Base-by-base conservation (phyloP, 805 yeast species). In the Teunomyces cretensis region DNA sequence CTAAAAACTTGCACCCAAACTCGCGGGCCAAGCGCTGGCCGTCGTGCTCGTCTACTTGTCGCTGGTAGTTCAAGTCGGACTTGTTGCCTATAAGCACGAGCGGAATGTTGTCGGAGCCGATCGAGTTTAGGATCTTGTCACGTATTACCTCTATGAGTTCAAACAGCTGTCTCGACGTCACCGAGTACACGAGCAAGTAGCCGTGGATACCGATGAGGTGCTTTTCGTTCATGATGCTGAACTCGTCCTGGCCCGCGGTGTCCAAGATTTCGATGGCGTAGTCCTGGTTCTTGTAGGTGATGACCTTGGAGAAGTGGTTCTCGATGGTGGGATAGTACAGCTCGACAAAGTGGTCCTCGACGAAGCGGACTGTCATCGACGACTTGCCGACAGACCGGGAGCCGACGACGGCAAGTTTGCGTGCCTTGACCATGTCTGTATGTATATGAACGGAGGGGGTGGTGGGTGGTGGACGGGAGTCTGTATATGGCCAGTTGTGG, bases 201-300 rank as follows among this genome's bases (percentile, higher is more conserved):
- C 96, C 97, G 57, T 88, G 94, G 28, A 86, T 81, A 13, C 91
- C 94, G 39, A 86, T 84, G 40, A 88, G 68, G 44, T 86, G 84
- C 54, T 86, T 86, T 63, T 86, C 88, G 56, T 82, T 86, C 65
- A 90, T 78, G 51, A 87, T 80, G 40, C 88, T 79, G 61, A 84
- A 87, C 69, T 89, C 96, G 64, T 89, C 96, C 69, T 88, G 95
- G 6, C 97, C 97, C 0, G 96, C 96, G 0, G 97, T 90, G 60
- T 90, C 97, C 48, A 89, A 70, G 43, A 90, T 86, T 62, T 89
- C 96, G 19, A 91, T 80, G 43, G 83, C 83, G 61, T 86, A 90
- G 43, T 84, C 87, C 54, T 82, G 84, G 49, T 85, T 86, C 49
- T 85, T 79, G 62, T 84, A 80, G 47, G 74, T 75, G 58, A 89